These are phyloP conservation scores for Phytophthora podocarpi DNA, from an alignment of 352 stramenopile genomes.

Conservation along the genomic window DNA sequence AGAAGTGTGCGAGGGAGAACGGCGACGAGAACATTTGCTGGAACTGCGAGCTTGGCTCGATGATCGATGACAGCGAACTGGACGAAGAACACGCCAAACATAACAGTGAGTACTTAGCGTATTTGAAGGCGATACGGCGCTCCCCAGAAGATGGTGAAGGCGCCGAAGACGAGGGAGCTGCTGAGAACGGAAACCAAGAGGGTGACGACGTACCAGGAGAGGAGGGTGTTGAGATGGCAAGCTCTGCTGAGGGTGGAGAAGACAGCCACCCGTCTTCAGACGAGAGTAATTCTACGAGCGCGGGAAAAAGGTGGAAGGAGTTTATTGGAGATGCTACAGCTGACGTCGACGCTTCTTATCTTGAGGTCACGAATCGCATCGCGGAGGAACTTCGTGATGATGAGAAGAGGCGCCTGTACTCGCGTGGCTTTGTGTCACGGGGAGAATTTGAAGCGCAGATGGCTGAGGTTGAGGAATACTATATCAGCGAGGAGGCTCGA, in stretches of 20 bases:
- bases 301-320: conserved; percentile 57
- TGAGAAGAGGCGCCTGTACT: conserved; percentile 48
- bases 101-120: conserved; percentile 49
- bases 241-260: conserved; percentile 6
- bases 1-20: conserved; percentile 69
- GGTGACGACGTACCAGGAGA: conserved; percentile 1
- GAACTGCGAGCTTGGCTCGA: conserved; percentile 72
- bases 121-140: conserved; percentile 50
- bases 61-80: conserved; percentile 82
- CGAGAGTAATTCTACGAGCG: conserved; percentile 24
- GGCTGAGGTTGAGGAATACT: conserved; percentile 39
- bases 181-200: conserved; percentile 4
- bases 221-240: conserved; percentile 22
- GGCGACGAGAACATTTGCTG: conserved; percentile 74
- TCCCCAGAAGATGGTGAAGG: conserved; percentile 13
- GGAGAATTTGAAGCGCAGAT: conserved; percentile 54
- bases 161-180: conserved; percentile 6
- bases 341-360: conserved; percentile 47
- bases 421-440: conserved; percentile 58
- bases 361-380: conserved; percentile 59
- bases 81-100: conserved; percentile 56
- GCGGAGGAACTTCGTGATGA: conserved; percentile 50
- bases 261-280: conserved; percentile 23
- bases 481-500: conserved; percentile 39
- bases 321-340: conserved; percentile 71